A percentile compares a stretch with the other conserved stretches of the same genome.
phyloP scores from a whole-genome alignment of 495 filamentous ascomycete genomes.

The Aspergillus leporis region DNA sequence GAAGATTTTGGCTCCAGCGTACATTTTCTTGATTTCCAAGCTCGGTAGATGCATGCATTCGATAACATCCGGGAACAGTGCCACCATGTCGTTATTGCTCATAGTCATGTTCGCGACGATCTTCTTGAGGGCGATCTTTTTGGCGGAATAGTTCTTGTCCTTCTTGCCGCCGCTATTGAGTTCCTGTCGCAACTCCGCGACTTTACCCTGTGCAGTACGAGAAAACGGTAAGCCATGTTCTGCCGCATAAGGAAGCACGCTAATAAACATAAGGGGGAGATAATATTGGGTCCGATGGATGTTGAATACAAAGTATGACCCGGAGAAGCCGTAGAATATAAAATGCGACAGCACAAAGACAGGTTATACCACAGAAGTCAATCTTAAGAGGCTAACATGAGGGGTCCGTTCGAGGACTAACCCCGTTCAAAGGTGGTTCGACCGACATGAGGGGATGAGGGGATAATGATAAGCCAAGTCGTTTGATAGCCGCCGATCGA shows the following conservation, averaged over 20 bases:
- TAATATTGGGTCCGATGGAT: constrained; percentile 1
- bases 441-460: constrained; percentile 15
- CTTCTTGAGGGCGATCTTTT: constrained; percentile 99
- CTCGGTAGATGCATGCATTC: constrained; percentile 90
- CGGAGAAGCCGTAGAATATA: not conserved
- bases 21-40: constrained; percentile 99
- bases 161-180: constrained; percentile 93
- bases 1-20: constrained; percentile 27
- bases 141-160: constrained; percentile 94
- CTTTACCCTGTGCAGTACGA: constrained; percentile 80
- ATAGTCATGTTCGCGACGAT: constrained; percentile 99
- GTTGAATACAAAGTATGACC: constrained; percentile 5
- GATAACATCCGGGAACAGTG: constrained; percentile 92
- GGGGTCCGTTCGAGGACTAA: not conserved
- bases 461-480: constrained; percentile 17
- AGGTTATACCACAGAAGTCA: not conserved
- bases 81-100: constrained; percentile 99
- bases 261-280: constrained; percentile 29
- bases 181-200: constrained; percentile 93
- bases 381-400: too few relatives aligned
- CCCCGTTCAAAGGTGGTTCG: not conserved
- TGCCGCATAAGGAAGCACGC: constrained; percentile 31
- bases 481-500: not conserved
- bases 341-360: not conserved
- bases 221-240: constrained; percentile 39